These are phyloP conservation scores for Penicillium rolfsii DNA, from an alignment of 2,329 filamentous ascomycete genomes.

Conservation along the genomic window DNA sequence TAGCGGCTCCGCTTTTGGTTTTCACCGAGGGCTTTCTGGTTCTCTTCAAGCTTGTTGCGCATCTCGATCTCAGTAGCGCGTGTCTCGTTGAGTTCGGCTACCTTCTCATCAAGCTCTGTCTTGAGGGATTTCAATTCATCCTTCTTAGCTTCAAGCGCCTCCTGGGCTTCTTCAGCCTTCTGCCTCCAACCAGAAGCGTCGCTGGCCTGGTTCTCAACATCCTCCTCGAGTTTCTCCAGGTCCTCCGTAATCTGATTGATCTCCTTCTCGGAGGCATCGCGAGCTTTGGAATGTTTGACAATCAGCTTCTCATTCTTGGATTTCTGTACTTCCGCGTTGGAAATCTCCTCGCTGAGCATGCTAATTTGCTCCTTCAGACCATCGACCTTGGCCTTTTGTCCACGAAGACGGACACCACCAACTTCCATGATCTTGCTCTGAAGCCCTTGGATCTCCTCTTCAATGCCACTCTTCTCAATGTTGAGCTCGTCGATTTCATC, in stretches of 20 bases:
- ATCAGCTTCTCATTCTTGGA: conserved; percentile 94
- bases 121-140: conserved; percentile 79
- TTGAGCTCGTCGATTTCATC: conserved; percentile 79
- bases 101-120: conserved; percentile 82
- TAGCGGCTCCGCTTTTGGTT: conserved; percentile 82
- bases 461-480: conserved; percentile 82
- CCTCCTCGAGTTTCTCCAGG: conserved; percentile 74
- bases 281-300: conserved; percentile 81
- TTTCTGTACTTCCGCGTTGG: conserved; percentile 81
- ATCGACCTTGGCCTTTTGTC: conserved; percentile 90
- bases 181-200: conserved; percentile 73
- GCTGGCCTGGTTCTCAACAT: conserved; percentile 75
- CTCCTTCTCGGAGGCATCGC: conserved; percentile 77
- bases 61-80: conserved; percentile 94
- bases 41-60: conserved; percentile 96
- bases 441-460: conserved; percentile 87
- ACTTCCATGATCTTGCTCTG: conserved; percentile 99
- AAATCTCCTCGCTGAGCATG: conserved; percentile 77
- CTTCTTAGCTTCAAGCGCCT: conserved; percentile 75
- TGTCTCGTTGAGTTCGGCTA: conserved; percentile 81
- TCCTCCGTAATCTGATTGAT: conserved; percentile 72
- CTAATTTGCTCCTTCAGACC: conserved; percentile 83
- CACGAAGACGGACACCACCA: conserved; percentile 87
- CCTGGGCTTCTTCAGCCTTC: conserved; percentile 80
- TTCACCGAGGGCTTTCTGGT: conserved; percentile 83